These are phyloP conservation scores for Pyrenophora graminea DNA, from an alignment of 2,329 filamentous ascomycete genomes.

Conservation along the genomic window DNA sequence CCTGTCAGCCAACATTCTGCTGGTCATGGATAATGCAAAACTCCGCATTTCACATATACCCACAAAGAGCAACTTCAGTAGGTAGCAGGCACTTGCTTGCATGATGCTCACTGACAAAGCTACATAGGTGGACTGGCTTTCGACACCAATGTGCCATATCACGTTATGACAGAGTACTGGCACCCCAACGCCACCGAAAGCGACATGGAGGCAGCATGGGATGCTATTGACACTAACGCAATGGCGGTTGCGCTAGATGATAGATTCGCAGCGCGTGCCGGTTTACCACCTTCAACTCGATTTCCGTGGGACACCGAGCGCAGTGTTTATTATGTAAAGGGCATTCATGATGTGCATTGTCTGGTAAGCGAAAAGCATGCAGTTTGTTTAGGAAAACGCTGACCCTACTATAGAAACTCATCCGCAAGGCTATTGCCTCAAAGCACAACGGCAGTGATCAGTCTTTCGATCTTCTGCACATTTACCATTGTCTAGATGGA, in stretches of 20 bases:
- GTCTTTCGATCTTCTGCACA: conserved; percentile 32
- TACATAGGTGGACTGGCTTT: conserved; percentile 34
- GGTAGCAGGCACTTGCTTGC: conserved; percentile 2
- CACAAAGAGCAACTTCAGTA: conserved; percentile 34
- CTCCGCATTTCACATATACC: conserved; percentile 22
- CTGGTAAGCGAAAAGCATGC: conserved; percentile 21
- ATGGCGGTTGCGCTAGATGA: conserved; percentile 41
- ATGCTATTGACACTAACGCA: conserved; percentile 39
- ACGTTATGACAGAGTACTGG: conserved; percentile 38
- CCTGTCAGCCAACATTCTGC: conserved; percentile 34
- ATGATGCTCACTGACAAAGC: neutral
- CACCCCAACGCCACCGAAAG: conserved; percentile 32
- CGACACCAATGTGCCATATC: conserved; percentile 33
- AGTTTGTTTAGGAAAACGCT: neutral
- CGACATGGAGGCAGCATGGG: conserved; percentile 40
- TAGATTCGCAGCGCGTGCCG: conserved; percentile 26
- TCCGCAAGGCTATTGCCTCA: conserved; percentile 41
- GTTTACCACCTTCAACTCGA: conserved; percentile 31
- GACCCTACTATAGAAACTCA: conserved; percentile 32
- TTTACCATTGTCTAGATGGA: conserved; percentile 42
- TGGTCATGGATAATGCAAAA: conserved; percentile 34
- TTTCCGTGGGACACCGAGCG: conserved; percentile 45
- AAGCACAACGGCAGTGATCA: conserved; percentile 30
- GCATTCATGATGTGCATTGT: conserved; percentile 43
- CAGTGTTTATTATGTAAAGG: conserved; percentile 44